phyloP scores from a whole-genome alignment of 2,329 filamentous ascomycete species.

The Ophiostoma sp. region DNA sequence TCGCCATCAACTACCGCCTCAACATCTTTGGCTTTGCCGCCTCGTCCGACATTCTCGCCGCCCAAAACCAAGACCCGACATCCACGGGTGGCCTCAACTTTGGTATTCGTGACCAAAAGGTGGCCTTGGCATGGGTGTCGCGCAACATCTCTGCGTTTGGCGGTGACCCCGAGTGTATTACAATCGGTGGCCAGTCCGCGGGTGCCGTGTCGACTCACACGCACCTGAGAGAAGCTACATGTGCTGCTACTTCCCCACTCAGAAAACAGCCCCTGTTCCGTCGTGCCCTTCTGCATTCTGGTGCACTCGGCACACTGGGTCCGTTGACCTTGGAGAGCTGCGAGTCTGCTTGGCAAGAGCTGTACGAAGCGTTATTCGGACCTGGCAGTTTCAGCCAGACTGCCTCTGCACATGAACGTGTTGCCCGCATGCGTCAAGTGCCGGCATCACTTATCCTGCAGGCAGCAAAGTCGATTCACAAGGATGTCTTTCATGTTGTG shows the following conservation, averaged over 20 bases:
- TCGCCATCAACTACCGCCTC: conserved; percentile 26
- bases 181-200: conserved; percentile 44
- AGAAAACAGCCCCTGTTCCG: conserved; percentile 18
- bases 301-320: conserved; percentile 10
- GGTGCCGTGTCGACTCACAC: conserved; percentile 19
- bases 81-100: conserved; percentile 42
- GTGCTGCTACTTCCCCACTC: not conserved
- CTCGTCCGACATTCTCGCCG: conserved; percentile 14
- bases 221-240: conserved; percentile 10
- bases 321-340: not conserved
- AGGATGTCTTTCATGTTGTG: not conserved
- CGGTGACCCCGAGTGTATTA: conserved; percentile 50
- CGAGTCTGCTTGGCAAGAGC: not conserved
- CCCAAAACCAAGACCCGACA: not conserved
- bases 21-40: conserved; percentile 23
- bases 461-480: not conserved
- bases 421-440: not conserved
- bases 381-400: not conserved
- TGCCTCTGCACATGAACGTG: not conserved
- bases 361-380: conserved; percentile 3
- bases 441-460: not conserved
- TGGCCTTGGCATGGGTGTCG: conserved; percentile 51
- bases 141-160: conserved; percentile 54
- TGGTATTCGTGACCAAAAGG: conserved; percentile 52
- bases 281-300: conserved; percentile 5